A percentile compares a stretch with the other conserved stretches of the same genome.
phyloP scores from a whole-genome alignment of 2,329 filamentous ascomycete genomes.

The Penicillium sp. region DNA sequence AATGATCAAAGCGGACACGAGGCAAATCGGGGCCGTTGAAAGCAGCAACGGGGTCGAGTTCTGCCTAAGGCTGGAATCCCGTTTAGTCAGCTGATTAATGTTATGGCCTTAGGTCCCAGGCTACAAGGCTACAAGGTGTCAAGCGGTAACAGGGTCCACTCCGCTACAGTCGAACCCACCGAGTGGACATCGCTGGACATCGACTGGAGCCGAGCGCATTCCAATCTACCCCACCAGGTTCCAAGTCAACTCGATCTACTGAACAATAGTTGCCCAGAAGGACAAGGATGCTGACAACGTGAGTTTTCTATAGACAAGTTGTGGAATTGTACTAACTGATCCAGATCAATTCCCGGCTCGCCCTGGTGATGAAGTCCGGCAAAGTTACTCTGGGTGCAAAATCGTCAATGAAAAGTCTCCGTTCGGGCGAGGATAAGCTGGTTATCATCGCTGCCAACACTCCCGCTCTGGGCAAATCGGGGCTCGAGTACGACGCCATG shows the following conservation, averaged over 20 bases:
- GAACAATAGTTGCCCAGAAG: constrained; percentile 69
- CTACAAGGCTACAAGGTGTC: too few species aligned
- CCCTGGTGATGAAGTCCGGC: constrained; percentile 67
- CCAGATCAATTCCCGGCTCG: constrained; percentile 68
- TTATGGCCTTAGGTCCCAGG: too few species aligned
- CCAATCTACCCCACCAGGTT: constrained; percentile 16
- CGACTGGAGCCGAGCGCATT: constrained; percentile 48
- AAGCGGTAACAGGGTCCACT: too few species aligned
- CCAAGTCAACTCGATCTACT: constrained; percentile 21
- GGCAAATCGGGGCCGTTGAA: too few species aligned
- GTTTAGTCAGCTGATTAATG: background rate
- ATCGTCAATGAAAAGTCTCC: constrained; percentile 84
- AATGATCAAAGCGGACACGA: too few species aligned
- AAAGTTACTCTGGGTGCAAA: constrained; percentile 85
- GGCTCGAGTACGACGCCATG: constrained; percentile 95
- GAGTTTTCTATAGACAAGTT: constrained; percentile 11
- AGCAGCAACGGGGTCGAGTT: too few species aligned
- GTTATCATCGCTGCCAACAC: constrained; percentile 96
- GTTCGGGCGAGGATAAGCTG: constrained; percentile 97
- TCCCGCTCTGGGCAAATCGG: constrained; percentile 94
- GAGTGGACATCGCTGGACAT: too few species aligned
- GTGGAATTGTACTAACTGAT: too few species aligned
- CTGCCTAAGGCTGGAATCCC: background rate
- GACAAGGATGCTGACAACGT: constrained; percentile 76
- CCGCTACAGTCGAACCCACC: too few species aligned